Base-by-base conservation (phyloP, 805 yeast species). In the Yamadazyma akitaensis region DNA sequence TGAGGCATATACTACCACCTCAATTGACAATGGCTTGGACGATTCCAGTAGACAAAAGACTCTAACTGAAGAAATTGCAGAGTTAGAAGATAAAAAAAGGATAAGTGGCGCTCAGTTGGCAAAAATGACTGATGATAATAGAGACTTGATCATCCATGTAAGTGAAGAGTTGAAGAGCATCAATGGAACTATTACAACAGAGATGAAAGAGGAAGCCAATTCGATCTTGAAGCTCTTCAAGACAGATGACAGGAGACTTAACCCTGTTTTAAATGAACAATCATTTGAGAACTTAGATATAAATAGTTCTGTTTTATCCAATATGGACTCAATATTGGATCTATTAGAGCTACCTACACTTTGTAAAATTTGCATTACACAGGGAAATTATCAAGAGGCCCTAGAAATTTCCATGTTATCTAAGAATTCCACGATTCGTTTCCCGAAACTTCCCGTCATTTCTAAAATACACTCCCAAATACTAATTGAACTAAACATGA, bases 381-480 rank as follows among this genome's bases (percentile, higher is more conserved):
- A 85, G 40, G 96, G 96, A 0, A 87, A 86, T 58, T 94, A 91
- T 60, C 85, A 89, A 30, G 96, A 90, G 58, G 90, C 97, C 9
- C 76, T 92, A 31, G 96, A 92, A 61, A 78, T 92, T 12, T 85
- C 90, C 11, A 77, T 85, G 26, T 82, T 87, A 56, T 81, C 86
- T 0, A 77, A 84, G 51, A 75, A 95, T 45, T 69, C 94, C 19
- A 70, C 76, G 0, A 79, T 82, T 14, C 73, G 95, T 48, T 91
- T 84, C 62, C 88, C 90, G 7, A 76, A 76, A 37, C 64, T 84
- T 8, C 62, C 67, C 1, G 57, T 85, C 1, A 76, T 88, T 31
- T 68, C 64, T 16, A 65, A 72, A 34, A 77, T 81, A 9, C 79
- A 77, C 46, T 37, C 47, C 0, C 80, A 77, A 44, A 76, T 88